Conservation (phyloP, 805 yeast species). For the Saturnispora diversa region DNA sequence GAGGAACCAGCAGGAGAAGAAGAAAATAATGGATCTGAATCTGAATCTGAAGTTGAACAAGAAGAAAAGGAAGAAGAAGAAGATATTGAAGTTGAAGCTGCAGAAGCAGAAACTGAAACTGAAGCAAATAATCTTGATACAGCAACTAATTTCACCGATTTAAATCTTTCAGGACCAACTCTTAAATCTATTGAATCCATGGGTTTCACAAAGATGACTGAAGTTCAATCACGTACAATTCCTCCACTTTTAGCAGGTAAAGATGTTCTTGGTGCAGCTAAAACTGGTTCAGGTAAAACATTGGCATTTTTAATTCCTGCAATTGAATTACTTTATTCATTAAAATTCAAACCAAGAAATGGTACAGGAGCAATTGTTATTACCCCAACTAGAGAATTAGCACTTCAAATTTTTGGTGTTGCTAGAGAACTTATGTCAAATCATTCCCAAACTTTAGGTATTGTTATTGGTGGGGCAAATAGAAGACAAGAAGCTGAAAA, state of each 20-base stretch:
- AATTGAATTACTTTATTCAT: conserved; percentile 78
- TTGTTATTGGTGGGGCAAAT: conserved; percentile 97
- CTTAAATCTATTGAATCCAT: conserved; percentile 70
- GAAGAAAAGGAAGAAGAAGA: conserved; percentile 26
- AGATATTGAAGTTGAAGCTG: conserved; percentile 20
- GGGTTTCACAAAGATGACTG: conserved; percentile 91
- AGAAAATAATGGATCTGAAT: conserved; percentile 19
- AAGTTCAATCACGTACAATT: conserved; percentile 90
- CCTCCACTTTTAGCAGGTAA: conserved; percentile 95
- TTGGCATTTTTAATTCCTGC: conserved; percentile 95
- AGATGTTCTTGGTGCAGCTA: conserved; percentile 99
- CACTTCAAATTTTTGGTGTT: conserved; percentile 95
- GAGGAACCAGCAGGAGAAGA: conserved; percentile 22
- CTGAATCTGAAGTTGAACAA: conserved; percentile 18
- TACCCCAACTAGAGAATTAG: conserved; percentile 96
- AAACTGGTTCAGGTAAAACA: conserved; percentile 98
- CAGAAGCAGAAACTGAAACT: background rate
- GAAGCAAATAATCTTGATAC: conserved; percentile 13
- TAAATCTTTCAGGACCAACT: conserved; percentile 75
- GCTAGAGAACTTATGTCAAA: conserved; percentile 87
- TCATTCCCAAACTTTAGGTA: conserved; percentile 91
- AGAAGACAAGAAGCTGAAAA: conserved; percentile 97
- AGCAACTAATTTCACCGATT: conserved; percentile 35
- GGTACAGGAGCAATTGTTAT: conserved; percentile 96
- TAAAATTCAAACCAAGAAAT: conserved; percentile 93